A percentile compares a stretch with the other conserved stretches of the same genome.
These are phyloP conservation scores for Nemania abortiva DNA, from an alignment of 2,329 filamentous ascomycete genomes.

Conservation along the genomic window DNA sequence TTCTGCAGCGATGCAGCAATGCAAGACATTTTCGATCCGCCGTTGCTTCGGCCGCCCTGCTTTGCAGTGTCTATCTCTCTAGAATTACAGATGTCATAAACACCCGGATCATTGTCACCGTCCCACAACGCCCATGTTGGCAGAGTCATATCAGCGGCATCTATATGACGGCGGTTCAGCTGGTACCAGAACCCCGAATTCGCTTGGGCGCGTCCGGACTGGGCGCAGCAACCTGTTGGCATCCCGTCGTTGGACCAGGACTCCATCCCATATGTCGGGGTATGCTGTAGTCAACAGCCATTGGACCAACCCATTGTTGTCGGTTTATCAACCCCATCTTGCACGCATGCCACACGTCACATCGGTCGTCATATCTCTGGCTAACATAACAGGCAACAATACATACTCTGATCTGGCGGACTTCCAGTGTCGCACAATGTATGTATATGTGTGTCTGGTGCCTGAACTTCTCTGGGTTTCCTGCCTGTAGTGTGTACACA, in stretches of 20 bases:
- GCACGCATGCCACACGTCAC: neutral
- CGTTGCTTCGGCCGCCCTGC: neutral
- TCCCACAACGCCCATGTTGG: slow-evolving; percentile 25
- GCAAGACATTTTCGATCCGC: slow-evolving; percentile 29
- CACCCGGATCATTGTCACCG: neutral
- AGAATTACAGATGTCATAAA: neutral
- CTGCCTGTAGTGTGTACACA: slow-evolving; percentile 1
- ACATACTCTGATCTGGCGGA: slow-evolving; percentile 18
- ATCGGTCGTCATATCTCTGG: slow-evolving; percentile 10
- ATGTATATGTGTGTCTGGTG: slow-evolving; percentile 26
- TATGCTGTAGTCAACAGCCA: neutral
- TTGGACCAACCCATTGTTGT: slow-evolving; percentile 16
- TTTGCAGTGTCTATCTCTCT: neutral
- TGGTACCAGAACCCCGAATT: neutral
- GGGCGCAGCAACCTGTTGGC: slow-evolving; percentile 19
- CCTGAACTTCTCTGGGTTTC: slow-evolving; percentile 16
- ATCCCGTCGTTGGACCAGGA: slow-evolving; percentile 16
- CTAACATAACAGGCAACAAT: neutral
- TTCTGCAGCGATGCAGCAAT: slow-evolving; percentile 29
- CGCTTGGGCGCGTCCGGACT: neutral
- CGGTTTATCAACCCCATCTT: slow-evolving; percentile 13
- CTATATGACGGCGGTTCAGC: slow-evolving; percentile 13
- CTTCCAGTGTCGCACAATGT: slow-evolving; percentile 16
- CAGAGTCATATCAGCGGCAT: slow-evolving; percentile 11
- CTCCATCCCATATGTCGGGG: neutral